Percentiles rank a stretch among this genome's conserved stretches.
Conservation (phyloP, 352 stramenopile genomes). For the Saprolegnia diclina region DNA sequence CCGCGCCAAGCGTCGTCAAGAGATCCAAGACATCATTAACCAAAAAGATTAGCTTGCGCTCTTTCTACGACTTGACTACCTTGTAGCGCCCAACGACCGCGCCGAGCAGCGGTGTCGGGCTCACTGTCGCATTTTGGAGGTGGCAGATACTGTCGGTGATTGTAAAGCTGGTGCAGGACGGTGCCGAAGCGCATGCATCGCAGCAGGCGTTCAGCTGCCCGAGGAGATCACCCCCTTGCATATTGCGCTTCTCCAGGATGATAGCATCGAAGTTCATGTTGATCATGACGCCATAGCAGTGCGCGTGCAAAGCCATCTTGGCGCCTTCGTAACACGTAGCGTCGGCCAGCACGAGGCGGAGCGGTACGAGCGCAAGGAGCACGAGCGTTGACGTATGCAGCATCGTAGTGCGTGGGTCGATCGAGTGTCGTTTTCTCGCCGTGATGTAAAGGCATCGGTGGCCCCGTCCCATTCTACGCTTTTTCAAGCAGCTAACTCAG, state of each 20-base stretch:
- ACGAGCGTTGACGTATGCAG: no score
- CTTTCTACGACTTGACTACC: neutral
- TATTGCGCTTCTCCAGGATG: neutral
- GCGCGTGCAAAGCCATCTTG: neutral
- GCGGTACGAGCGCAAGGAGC: no score
- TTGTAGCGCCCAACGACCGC: neutral
- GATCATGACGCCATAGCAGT: neutral
- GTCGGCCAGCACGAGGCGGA: no score
- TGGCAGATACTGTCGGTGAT: neutral
- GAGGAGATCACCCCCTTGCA: neutral
- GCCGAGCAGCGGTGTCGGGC: no score
- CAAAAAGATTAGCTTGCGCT: neutral
- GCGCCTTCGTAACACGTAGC: no score
- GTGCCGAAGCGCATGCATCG: neutral
- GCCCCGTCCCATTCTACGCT: no score
- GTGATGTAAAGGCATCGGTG: no score
- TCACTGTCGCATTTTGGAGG: neutral
- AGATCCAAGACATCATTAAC: slow-evolving; percentile 59
- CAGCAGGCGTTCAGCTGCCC: neutral
- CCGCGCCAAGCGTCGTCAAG: slow-evolving; percentile 57
- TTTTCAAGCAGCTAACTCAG: neutral
- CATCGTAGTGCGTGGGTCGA: no score
- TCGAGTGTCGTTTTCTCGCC: no score
- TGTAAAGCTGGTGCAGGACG: neutral
- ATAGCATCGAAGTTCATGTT: neutral